These are phyloP conservation scores for Coelastrella sp. DNA, from an alignment of 139 green algal species.

Conservation along the genomic window DNA sequence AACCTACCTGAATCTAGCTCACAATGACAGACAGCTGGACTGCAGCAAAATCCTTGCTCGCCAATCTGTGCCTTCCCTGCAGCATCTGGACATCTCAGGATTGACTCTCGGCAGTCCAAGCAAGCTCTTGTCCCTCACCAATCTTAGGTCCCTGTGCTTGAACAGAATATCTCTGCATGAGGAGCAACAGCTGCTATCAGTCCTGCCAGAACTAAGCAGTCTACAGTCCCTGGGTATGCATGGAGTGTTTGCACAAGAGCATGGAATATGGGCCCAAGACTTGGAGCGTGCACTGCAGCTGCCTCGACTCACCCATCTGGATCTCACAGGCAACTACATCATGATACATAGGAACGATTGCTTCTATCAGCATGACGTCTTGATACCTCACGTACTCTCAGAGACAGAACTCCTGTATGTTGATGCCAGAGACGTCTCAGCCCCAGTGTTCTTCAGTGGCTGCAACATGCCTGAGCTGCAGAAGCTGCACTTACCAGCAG, in stretches of 20 bases:
- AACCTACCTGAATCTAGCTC: background rate
- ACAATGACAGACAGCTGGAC: background rate
- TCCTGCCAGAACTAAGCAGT: background rate
- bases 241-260: background rate
- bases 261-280: background rate
- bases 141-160: background rate
- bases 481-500: background rate
- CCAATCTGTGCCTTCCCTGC: background rate
- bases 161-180: background rate
- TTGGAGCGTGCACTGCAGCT: background rate
- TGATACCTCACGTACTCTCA: no score
- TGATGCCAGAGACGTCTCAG: background rate
- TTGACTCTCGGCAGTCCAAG: background rate
- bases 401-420: background rate
- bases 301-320: background rate
- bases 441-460: background rate
- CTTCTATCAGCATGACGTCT: no score
- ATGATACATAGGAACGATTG: no score
- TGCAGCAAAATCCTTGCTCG: background rate
- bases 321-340: background rate
- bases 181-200: background rate
- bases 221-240: background rate
- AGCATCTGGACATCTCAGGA: background rate
- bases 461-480: background rate
- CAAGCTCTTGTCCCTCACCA: background rate